Evolutionary conservation across 2,329 filamentous ascomycete genomes (phyloP).

Genomic region (Colletotrichum abscissum): DNA sequence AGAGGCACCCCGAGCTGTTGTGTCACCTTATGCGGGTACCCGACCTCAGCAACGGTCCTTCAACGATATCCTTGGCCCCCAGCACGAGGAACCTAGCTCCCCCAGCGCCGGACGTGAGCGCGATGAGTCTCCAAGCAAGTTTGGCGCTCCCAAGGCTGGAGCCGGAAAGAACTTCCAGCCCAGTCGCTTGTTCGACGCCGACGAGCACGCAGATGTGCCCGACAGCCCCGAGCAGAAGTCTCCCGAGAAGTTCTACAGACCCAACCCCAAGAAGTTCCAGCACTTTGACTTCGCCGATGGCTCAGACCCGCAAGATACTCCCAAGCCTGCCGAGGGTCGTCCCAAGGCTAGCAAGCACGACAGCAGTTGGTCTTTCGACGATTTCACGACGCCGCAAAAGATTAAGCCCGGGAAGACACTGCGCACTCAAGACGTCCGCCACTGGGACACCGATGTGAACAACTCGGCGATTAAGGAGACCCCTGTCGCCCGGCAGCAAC

Average conservation of each 20-base stretch:
- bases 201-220: constrained; percentile 54
- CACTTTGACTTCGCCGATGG: constrained; percentile 87
- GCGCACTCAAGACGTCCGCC: constrained; percentile 76
- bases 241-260: constrained; percentile 63
- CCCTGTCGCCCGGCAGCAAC: constrained; percentile 66
- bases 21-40: constrained; percentile 70
- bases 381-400: constrained; percentile 88
- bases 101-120: constrained; percentile 58
- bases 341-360: constrained; percentile 70
- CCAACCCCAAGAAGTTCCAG: constrained; percentile 82
- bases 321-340: constrained; percentile 55
- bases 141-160: constrained; percentile 62
- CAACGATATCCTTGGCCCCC: constrained; percentile 76
- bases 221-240: constrained; percentile 56
- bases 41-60: constrained; percentile 75
- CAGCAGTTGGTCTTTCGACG: constrained; percentile 88
- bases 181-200: constrained; percentile 71
- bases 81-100: constrained; percentile 47
- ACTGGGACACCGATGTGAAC: constrained; percentile 81
- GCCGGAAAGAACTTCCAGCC: constrained; percentile 71
- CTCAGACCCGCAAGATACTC: constrained; percentile 61
- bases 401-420: constrained; percentile 66
- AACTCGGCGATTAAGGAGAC: constrained; percentile 62
- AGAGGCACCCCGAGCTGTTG: constrained; percentile 48
- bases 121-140: constrained; percentile 62